phyloP scores from a whole-genome alignment of 495 filamentous ascomycete species.

The Aspergillus leporis region DNA sequence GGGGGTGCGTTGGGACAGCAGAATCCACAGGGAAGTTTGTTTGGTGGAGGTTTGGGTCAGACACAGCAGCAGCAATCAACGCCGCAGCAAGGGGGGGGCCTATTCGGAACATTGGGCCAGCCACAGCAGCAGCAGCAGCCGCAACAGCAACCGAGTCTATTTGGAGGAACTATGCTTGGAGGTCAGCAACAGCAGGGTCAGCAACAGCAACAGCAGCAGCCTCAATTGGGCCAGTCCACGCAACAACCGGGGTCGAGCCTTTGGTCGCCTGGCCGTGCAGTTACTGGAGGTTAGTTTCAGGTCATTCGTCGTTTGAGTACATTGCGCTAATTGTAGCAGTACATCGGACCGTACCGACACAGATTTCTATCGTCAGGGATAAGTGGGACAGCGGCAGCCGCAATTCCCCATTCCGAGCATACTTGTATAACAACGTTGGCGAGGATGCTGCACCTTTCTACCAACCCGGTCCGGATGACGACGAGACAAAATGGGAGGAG shows the following conservation, averaged over 20 bases:
- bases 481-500: constrained; percentile 89
- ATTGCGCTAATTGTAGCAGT: constrained; percentile 27
- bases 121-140: constrained; percentile 24
- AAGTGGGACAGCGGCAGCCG: constrained; percentile 81
- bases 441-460: constrained; percentile 80
- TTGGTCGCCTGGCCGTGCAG: constrained; percentile 50
- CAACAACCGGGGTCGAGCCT: constrained; percentile 44
- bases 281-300: constrained; percentile 40
- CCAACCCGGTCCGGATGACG: constrained; percentile 72
- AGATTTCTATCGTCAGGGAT: constrained; percentile 72
- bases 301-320: not conserved
- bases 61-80: constrained; percentile 36
- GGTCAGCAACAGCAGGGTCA: constrained; percentile 39
- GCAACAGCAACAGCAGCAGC: constrained; percentile 41
- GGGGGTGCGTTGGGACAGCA: constrained; percentile 23
- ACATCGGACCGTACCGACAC: constrained; percentile 81
- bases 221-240: constrained; percentile 37
- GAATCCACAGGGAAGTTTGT: constrained; percentile 39
- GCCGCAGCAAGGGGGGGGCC: constrained; percentile 14
- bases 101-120: constrained; percentile 29
- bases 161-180: constrained; percentile 36
- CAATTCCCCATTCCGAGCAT: constrained; percentile 79
- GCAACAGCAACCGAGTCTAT: constrained; percentile 26
- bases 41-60: constrained; percentile 29
- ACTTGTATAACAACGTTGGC: constrained; percentile 91